Evolutionary conservation across 352 stramenopile species (phyloP).

Genomic region (Albugo laibachii): DNA sequence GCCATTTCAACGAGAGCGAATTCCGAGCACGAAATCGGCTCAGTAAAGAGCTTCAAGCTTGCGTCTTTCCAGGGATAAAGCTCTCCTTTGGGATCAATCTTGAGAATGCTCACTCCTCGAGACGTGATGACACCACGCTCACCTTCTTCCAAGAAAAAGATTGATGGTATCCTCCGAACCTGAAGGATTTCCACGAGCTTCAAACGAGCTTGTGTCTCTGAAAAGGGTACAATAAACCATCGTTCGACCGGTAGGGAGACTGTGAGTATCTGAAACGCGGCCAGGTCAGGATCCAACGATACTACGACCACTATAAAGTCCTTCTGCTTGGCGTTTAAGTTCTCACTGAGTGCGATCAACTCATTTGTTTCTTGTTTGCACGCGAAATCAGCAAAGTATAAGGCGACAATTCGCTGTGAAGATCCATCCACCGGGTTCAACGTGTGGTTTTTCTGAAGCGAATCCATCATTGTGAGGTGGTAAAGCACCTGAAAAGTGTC

Average conservation of each 20-base stretch:
- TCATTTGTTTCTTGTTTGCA: slow-evolving; percentile 36
- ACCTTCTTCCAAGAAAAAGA: slow-evolving; percentile 29
- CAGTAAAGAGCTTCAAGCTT: slow-evolving; percentile 30
- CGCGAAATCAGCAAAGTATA: slow-evolving; percentile 46
- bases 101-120: slow-evolving; percentile 42
- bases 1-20: slow-evolving; percentile 36
- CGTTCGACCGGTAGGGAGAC: slow-evolving; percentile 27
- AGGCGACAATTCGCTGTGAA: slow-evolving; percentile 30
- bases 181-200: slow-evolving; percentile 44
- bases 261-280: slow-evolving; percentile 26
- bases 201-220: slow-evolving; percentile 47
- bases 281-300: slow-evolving; percentile 42
- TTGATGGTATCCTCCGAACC: slow-evolving; percentile 26
- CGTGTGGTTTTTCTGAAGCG: slow-evolving; percentile 42
- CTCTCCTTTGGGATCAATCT: slow-evolving; percentile 27
- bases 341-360: slow-evolving; percentile 25
- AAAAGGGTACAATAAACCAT: slow-evolving; percentile 57
- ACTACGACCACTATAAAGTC: slow-evolving; percentile 57
- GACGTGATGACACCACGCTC: slow-evolving; percentile 44
- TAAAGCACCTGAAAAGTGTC: slow-evolving; percentile 36
- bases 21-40: slow-evolving; percentile 30
- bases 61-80: slow-evolving; percentile 44
- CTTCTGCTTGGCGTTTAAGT: slow-evolving; percentile 17
- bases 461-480: slow-evolving; percentile 43
- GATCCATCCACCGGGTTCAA: slow-evolving; percentile 19